Conservation (phyloP, 2,329 filamentous ascomycete species). For the Chaetomium globosum region DNA sequence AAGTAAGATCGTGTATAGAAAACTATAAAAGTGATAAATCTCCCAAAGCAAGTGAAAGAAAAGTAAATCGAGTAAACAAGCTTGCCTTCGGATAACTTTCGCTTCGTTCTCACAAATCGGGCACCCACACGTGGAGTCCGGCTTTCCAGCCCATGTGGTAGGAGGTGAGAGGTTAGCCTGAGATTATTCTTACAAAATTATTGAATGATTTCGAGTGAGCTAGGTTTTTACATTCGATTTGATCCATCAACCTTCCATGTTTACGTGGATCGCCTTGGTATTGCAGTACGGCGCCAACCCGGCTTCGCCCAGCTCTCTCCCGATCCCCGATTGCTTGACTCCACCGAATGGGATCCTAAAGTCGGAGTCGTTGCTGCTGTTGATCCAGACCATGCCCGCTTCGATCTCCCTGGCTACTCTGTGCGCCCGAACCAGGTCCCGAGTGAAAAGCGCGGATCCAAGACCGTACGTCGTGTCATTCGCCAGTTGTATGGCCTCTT, state of each 20-base stretch:
- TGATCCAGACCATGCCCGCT: constrained; percentile 57
- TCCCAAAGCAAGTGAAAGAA: too few relatives aligned
- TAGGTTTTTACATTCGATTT: background rate
- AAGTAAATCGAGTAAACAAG: too few relatives aligned
- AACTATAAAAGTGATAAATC: too few relatives aligned
- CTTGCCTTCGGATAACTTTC: too few relatives aligned
- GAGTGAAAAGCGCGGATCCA: constrained; percentile 60
- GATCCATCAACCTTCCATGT: constrained; percentile 39
- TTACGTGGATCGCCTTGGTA: constrained; percentile 45
- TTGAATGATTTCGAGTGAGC: background rate
- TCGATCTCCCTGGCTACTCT: constrained; percentile 57
- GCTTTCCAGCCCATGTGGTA: background rate
- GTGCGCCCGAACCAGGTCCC: constrained; percentile 53
- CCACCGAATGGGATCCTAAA: constrained; percentile 57
- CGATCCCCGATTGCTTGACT: constrained; percentile 46
- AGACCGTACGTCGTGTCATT: constrained; percentile 60
- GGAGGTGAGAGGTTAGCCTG: background rate
- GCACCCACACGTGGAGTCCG: too few relatives aligned
- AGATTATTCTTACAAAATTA: background rate
- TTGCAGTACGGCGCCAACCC: constrained; percentile 44
- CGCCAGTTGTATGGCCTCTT: constrained; percentile 43
- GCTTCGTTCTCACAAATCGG: too few relatives aligned
- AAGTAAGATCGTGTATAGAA: too few relatives aligned
- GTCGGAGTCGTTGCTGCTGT: constrained; percentile 48
- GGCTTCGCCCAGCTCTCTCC: constrained; percentile 45